Evolutionary conservation across 2,329 filamentous ascomycete species (phyloP).

Genomic region (Coccinonectria pachysandricola): DNA sequence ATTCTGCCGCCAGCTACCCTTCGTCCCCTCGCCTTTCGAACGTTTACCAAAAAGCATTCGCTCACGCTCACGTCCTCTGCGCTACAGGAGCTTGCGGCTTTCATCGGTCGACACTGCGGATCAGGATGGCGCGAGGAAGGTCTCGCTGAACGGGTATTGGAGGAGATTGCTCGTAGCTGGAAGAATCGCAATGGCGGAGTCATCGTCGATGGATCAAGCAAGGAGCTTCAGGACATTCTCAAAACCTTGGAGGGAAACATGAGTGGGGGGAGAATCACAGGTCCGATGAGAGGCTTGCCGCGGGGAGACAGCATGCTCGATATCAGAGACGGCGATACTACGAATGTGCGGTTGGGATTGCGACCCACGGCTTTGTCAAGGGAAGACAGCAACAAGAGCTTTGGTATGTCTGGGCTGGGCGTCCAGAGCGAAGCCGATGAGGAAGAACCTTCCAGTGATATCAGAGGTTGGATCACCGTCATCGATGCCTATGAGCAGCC

Average conservation of each 20-base stretch:
- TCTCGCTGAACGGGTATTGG: slow-evolving; percentile 80
- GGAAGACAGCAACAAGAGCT: slow-evolving; percentile 56
- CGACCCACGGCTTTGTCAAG: slow-evolving; percentile 34
- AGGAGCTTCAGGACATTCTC: slow-evolving; percentile 70
- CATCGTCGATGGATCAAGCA: slow-evolving; percentile 75
- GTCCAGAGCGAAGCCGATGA: slow-evolving; percentile 46
- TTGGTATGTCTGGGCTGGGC: slow-evolving; percentile 45
- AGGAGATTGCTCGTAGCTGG: slow-evolving; percentile 86
- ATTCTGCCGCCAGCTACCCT: slow-evolving; percentile 79
- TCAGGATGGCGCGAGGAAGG: slow-evolving; percentile 96
- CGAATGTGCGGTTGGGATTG: slow-evolving; percentile 46
- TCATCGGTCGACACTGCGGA: slow-evolving; percentile 88
- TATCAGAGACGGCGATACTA: slow-evolving; percentile 38
- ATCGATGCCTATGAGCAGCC: slow-evolving; percentile 81
- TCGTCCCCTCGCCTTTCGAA: slow-evolving; percentile 83
- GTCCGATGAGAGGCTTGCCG: slow-evolving; percentile 38
- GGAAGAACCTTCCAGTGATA: slow-evolving; percentile 53
- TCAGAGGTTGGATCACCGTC: slow-evolving; percentile 74
- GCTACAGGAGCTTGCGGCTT: slow-evolving; percentile 71
- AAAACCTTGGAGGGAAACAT: slow-evolving; percentile 79
- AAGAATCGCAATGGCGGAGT: slow-evolving; percentile 81
- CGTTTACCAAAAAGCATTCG: slow-evolving; percentile 96
- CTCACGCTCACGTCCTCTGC: slow-evolving; percentile 83
- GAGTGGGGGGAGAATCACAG: slow-evolving; percentile 65
- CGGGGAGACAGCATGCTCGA: slow-evolving; percentile 54